Evolutionary conservation across 1,139 yeast genomes (phyloP).

Genomic region (Arxiozyma telluris): DNA sequence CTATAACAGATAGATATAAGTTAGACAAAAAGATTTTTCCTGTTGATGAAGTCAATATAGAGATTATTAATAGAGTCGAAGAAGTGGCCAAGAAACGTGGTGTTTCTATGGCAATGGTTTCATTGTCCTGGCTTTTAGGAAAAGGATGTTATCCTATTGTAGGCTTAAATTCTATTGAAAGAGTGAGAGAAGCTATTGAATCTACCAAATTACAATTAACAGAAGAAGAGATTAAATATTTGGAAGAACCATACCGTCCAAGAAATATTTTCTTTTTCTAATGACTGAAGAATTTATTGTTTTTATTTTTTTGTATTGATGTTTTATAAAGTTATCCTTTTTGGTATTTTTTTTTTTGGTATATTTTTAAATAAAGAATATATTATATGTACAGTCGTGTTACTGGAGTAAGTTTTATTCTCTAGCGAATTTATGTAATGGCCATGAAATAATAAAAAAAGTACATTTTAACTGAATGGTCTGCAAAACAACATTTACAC

Average conservation of each 20-base stretch:
- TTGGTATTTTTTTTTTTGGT: too few relatives aligned
- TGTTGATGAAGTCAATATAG: constrained; percentile 26
- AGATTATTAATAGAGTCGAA: constrained; percentile 44
- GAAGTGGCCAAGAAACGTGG: constrained; percentile 39
- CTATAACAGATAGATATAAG: constrained; percentile 28
- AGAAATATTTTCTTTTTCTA: too few relatives aligned
- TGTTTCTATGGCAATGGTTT: constrained; percentile 44
- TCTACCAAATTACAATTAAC: constrained; percentile 39
- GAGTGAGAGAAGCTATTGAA: constrained; percentile 46
- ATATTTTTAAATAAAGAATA: too few relatives aligned
- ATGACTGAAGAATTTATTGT: too few relatives aligned
- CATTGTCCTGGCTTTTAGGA: constrained; percentile 46
- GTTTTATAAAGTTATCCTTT: too few relatives aligned
- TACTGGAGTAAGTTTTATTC: too few relatives aligned
- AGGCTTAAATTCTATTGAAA: constrained; percentile 30
- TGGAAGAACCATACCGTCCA: constrained; percentile 41
- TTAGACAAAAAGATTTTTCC: not conserved
- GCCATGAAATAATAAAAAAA: too few relatives aligned
- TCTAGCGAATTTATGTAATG: too few relatives aligned
- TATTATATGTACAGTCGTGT: too few relatives aligned
- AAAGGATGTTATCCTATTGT: constrained; percentile 49
- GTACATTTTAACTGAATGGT: too few relatives aligned
- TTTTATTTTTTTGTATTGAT: too few relatives aligned
- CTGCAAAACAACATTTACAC: too few relatives aligned
- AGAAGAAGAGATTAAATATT: constrained; percentile 38